phyloP scores from a whole-genome alignment of 73 alveolate genomes.

The Paramecium primaurelia region DNA sequence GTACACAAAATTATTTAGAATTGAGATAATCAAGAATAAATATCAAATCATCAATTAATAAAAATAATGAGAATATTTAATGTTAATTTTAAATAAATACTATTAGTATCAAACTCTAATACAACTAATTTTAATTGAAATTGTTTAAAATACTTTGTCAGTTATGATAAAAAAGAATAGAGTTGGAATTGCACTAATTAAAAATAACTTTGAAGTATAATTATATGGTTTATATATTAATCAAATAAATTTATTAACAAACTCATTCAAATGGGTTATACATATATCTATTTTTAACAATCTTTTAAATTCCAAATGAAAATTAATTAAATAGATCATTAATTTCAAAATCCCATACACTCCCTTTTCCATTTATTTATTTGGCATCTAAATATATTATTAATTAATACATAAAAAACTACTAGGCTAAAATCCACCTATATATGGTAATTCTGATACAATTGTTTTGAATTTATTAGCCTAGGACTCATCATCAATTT shows the following conservation, averaged over 20 bases:
- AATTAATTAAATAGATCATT: background rate
- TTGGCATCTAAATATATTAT: background rate
- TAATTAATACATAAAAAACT: background rate
- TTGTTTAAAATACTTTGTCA: no score
- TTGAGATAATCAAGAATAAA: background rate
- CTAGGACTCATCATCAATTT: background rate
- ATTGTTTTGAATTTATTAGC: background rate
- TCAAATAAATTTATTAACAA: background rate
- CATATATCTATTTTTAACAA: background rate
- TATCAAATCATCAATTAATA: background rate
- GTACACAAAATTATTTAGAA: no score
- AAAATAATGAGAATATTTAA: no score
- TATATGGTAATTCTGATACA: background rate
- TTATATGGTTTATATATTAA: background rate
- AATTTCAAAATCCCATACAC: background rate
- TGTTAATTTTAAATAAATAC: no score
- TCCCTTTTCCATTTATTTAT: background rate
- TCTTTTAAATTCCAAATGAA: background rate
- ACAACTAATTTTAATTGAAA: no score
- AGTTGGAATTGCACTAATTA: no score
- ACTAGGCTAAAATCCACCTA: constrained; percentile 11
- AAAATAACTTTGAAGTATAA: background rate
- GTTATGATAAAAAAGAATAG: no score
- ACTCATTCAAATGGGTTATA: background rate
- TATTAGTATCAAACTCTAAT: no score